Evolutionary conservation across 345 rosid genomes (phyloP).

Genomic region (Citrus hindsii): DNA sequence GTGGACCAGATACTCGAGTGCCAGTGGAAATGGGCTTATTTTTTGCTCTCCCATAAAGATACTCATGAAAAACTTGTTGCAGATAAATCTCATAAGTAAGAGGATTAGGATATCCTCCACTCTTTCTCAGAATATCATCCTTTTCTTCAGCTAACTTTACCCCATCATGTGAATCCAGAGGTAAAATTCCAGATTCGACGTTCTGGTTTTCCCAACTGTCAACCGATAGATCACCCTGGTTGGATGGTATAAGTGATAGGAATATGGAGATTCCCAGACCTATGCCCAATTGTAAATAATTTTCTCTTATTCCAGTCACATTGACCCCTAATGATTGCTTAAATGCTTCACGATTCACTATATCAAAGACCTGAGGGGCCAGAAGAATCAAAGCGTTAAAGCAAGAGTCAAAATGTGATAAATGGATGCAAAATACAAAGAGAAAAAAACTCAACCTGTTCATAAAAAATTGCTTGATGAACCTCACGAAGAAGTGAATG

Average conservation of each 20-base stretch:
- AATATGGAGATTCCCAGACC: constrained; percentile 71
- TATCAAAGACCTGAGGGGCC: constrained; percentile 68
- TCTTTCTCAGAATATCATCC: constrained; percentile 30
- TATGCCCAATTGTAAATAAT: constrained; percentile 65
- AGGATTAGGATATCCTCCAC: constrained; percentile 46
- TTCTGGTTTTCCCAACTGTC: constrained; percentile 31
- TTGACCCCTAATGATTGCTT: constrained; percentile 68
- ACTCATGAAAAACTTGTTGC: constrained; percentile 75
- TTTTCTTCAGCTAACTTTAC: constrained; percentile 35
- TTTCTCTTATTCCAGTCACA: constrained; percentile 82
- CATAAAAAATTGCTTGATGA: constrained; percentile 81
- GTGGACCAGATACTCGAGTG: constrained; percentile 42
- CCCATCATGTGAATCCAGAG: constrained; percentile 48
- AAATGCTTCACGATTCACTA: constrained; percentile 75
- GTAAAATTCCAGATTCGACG: constrained; percentile 33
- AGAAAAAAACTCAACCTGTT: constrained; percentile 52
- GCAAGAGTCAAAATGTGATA: constrained; percentile 10
- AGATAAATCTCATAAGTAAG: constrained; percentile 75
- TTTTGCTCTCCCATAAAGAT: constrained; percentile 50
- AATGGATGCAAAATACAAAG: background rate
- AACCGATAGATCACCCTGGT: constrained; percentile 31
- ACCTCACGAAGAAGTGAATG: constrained; percentile 65
- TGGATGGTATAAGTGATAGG: constrained; percentile 60
- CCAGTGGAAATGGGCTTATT: constrained; percentile 36
- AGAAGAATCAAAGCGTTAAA: constrained; percentile 22